phyloP scores from a whole-genome alignment of 305 asterid genomes.

The Fraxinus xanthoxyloides region DNA sequence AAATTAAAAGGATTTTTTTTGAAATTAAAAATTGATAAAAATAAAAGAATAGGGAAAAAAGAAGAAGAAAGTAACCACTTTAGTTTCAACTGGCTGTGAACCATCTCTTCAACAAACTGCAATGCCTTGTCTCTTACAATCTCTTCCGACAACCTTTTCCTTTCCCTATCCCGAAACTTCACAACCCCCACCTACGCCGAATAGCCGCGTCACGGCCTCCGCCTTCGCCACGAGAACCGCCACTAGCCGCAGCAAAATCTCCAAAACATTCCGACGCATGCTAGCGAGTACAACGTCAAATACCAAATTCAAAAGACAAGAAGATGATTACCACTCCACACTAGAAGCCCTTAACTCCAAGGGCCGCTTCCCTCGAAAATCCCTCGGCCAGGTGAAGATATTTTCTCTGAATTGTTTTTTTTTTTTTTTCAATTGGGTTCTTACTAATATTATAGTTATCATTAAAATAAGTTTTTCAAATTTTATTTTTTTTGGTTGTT shows the following conservation, averaged over 20 bases:
- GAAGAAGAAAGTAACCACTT: neutral
- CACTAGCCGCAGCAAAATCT: conserved; percentile 17
- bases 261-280: conserved; percentile 15
- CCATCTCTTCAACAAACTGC: conserved; percentile 10
- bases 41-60: neutral
- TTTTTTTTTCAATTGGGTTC: neutral
- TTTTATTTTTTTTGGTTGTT: conserved; percentile 10
- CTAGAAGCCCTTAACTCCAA: conserved; percentile 91
- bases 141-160: conserved; percentile 3
- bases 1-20: neutral
- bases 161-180: conserved; percentile 1
- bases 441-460: neutral
- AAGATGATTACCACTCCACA: conserved; percentile 81
- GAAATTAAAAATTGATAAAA: neutral
- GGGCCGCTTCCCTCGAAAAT: conserved; percentile 88
- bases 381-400: conserved; percentile 76
- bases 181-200: conserved; percentile 32
- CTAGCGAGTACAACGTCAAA: conserved; percentile 31
- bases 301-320: conserved; percentile 44
- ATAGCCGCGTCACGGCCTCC: conserved; percentile 19
- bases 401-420: neutral
- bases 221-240: neutral
- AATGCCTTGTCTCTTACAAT: conserved; percentile 36
- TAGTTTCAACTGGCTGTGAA: neutral
- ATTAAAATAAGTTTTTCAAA: neutral